These are phyloP conservation scores for Westerdykella aurantiaca DNA, from an alignment of 2,329 filamentous ascomycete genomes.

Conservation along the genomic window DNA sequence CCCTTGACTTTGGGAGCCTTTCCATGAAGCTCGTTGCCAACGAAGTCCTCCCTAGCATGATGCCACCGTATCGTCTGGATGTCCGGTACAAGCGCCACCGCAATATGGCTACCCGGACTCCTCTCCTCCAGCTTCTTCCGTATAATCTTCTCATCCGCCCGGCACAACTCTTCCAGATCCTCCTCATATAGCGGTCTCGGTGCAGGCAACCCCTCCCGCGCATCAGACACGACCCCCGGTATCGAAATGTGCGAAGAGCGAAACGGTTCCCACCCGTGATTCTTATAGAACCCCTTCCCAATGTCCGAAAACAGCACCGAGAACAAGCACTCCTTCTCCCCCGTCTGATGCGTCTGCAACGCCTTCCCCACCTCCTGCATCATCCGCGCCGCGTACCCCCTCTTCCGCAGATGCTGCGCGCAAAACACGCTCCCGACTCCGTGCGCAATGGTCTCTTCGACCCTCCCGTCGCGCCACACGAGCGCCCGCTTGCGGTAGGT, in stretches of 20 bases:
- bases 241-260: conserved; percentile 63
- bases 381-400: conserved; percentile 76
- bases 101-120: conserved; percentile 41
- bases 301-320: conserved; percentile 84
- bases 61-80: conserved; percentile 68
- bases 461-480: conserved; percentile 43
- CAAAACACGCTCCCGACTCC: conserved; percentile 79
- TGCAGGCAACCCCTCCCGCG: conserved; percentile 10
- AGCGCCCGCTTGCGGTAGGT: conserved; percentile 47
- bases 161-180: conserved; percentile 58
- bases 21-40: conserved; percentile 58
- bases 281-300: conserved; percentile 72
- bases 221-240: conserved; percentile 6
- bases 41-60: conserved; percentile 73
- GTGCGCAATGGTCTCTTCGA: conserved; percentile 58
- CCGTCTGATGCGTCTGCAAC: conserved; percentile 49
- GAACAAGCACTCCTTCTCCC: conserved; percentile 49
- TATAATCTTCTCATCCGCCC: conserved; percentile 59
- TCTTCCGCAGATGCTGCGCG: conserved; percentile 58
- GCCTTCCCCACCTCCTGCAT: conserved; percentile 59
- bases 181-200: conserved; percentile 50
- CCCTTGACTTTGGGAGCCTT: conserved; percentile 60
- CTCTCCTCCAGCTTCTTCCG: conserved; percentile 45
- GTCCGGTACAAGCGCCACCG: conserved; percentile 64
- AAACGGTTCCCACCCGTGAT: conserved; percentile 70